Conservation (phyloP, 1,139 yeast genomes). For the Tardiomyces digboiensis region DNA sequence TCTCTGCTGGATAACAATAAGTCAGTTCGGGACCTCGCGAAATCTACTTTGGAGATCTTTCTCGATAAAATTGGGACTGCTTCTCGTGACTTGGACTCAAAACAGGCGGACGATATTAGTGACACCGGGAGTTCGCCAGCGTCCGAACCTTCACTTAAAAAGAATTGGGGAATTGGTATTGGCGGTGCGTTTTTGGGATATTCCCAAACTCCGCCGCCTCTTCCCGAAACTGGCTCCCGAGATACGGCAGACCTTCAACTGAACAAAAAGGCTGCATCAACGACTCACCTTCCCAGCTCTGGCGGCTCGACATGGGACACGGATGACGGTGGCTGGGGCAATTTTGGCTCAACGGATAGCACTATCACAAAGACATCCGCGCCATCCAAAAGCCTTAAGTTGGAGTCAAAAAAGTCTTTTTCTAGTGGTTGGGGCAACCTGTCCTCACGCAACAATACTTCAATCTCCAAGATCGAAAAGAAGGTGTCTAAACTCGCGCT, state of each 20-base stretch:
- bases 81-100: not conserved
- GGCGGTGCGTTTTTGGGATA: no score
- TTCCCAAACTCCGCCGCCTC: no score
- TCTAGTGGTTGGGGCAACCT: no score
- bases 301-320: conserved; percentile 1
- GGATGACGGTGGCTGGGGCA: conserved; percentile 9
- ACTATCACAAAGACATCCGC: no score
- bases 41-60: conserved; percentile 52
- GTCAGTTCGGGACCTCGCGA: conserved; percentile 65
- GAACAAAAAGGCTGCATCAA: not conserved
- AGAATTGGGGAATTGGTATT: no score
- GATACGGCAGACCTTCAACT: no score
- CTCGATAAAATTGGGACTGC: conserved; percentile 40
- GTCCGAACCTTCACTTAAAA: no score
- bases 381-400: no score
- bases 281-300: not conserved
- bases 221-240: no score
- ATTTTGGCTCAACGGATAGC: not conserved
- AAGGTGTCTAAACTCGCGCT: conserved; percentile 9
- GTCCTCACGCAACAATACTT: no score
- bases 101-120: not conserved
- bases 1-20: conserved; percentile 68
- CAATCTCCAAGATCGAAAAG: conserved; percentile 3
- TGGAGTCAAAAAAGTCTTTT: no score
- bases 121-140: no score